Evolutionary conservation across 2,329 filamentous ascomycete species (phyloP).

Genomic region (Alternaria dauci): DNA sequence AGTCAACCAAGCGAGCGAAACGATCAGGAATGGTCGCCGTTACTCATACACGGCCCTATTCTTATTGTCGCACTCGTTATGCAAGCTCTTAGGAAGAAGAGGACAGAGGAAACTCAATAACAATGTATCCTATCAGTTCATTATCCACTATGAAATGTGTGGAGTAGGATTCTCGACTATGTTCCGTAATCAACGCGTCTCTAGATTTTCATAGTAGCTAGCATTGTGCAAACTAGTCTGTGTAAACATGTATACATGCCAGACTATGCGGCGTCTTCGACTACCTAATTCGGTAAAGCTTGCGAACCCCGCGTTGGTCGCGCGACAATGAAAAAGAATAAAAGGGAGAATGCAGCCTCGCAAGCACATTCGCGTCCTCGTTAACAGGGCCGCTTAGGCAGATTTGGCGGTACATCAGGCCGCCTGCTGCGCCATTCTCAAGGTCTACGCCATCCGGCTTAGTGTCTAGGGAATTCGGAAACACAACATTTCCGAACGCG

Average conservation of each 20-base stretch:
- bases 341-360: neutral
- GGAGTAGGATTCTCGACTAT: neutral
- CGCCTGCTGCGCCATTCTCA: conserved; percentile 7
- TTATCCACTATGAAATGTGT: too few relatives aligned
- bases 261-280: neutral
- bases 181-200: neutral
- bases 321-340: neutral
- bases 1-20: neutral
- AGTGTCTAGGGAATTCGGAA: neutral
- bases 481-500: neutral
- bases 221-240: neutral
- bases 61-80: neutral
- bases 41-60: neutral
- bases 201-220: neutral
- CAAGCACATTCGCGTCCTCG: neutral
- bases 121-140: neutral
- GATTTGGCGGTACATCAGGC: conserved; percentile 2
- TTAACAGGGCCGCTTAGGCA: neutral
- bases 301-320: neutral
- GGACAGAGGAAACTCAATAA: neutral
- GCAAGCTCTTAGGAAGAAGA: neutral
- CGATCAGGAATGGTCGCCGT: neutral
- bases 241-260: neutral
- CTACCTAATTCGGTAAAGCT: neutral
- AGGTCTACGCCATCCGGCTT: conserved; percentile 7